Evolutionary conservation across 2,329 filamentous ascomycete genomes (phyloP).

Genomic region (Nothomitra cinnamomea): DNA sequence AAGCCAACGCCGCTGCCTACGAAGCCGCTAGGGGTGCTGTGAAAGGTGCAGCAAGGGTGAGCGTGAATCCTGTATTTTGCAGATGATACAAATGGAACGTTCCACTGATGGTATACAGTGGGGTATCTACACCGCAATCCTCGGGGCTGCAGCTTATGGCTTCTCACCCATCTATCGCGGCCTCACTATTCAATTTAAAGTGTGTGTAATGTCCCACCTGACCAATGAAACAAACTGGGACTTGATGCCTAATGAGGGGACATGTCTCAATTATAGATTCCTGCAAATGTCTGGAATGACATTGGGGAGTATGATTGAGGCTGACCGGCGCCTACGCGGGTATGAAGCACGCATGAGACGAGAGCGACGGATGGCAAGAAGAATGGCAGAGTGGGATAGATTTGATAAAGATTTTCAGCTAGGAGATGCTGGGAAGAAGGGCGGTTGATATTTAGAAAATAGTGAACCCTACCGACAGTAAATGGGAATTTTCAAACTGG

Average conservation of each 20-base stretch:
- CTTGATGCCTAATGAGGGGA: not conserved
- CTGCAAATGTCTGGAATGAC: slow-evolving; percentile 77
- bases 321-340: slow-evolving; percentile 47
- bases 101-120: slow-evolving; percentile 29
- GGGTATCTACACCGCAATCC: slow-evolving; percentile 46
- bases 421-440: not conserved
- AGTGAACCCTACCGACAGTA: not conserved
- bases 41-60: slow-evolving; percentile 46
- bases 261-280: slow-evolving; percentile 35
- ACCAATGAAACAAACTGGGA: not conserved
- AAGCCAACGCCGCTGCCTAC: slow-evolving; percentile 54
- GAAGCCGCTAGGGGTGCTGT: slow-evolving; percentile 51
- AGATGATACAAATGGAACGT: not conserved
- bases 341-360: slow-evolving; percentile 50
- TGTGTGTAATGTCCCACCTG: slow-evolving; percentile 32
- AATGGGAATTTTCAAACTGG: not conserved
- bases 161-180: slow-evolving; percentile 57
- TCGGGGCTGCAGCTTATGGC: slow-evolving; percentile 44
- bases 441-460: not conserved
- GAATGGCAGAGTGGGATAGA: slow-evolving; percentile 23
- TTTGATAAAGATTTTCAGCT: not conserved
- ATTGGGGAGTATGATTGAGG: slow-evolving; percentile 60
- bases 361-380: slow-evolving; percentile 41
- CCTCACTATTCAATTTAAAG: slow-evolving; percentile 59
- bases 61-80: slow-evolving; percentile 7